A percentile compares a stretch with the other conserved stretches of the same genome.
Conservation (phyloP, 805 yeast genomes). For the Danielozyma ontarioensis region DNA sequence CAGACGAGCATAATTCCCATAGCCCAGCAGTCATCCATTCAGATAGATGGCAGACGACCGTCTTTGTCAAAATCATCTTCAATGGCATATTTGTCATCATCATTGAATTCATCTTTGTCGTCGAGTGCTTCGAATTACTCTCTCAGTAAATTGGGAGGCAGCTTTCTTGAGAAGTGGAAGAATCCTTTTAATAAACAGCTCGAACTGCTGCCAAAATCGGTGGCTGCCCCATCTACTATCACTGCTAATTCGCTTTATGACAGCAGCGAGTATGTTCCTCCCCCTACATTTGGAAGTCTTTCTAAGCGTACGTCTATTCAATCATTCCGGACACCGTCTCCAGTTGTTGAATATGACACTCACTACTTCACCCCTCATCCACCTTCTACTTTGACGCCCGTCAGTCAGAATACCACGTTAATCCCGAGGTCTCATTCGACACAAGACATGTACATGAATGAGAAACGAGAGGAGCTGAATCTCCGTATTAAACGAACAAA, state of each 20-base stretch:
- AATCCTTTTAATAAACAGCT: constrained; percentile 25
- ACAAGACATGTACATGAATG: constrained; percentile 1
- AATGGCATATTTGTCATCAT: constrained; percentile 36
- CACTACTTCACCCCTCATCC: not conserved
- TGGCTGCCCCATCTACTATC: not conserved
- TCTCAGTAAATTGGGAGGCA: constrained; percentile 34
- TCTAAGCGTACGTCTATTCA: constrained; percentile 22
- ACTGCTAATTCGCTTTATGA: constrained; percentile 3
- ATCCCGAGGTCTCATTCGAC: not conserved
- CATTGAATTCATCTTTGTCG: constrained; percentile 33
- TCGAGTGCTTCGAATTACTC: constrained; percentile 36
- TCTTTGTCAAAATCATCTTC: constrained; percentile 37
- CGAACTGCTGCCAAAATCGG: not conserved
- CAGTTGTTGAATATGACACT: constrained; percentile 27
- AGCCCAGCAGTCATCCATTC: constrained; percentile 12
- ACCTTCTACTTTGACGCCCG: constrained; percentile 6
- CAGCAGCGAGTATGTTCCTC: constrained; percentile 8
- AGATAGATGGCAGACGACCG: constrained; percentile 2
- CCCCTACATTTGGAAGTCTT: constrained; percentile 9
- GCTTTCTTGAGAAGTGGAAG: constrained; percentile 43
- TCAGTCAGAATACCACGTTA: not conserved
- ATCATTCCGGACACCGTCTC: constrained; percentile 31
- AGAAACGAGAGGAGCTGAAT: constrained; percentile 1
- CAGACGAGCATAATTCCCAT: constrained; percentile 11
- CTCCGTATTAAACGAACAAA: constrained; percentile 10